Evolutionary conservation across 805 yeast species (phyloP), one percentile per base, ranked within the genome.

Genomic region (Zygosaccharomyces rouxii): DNA sequence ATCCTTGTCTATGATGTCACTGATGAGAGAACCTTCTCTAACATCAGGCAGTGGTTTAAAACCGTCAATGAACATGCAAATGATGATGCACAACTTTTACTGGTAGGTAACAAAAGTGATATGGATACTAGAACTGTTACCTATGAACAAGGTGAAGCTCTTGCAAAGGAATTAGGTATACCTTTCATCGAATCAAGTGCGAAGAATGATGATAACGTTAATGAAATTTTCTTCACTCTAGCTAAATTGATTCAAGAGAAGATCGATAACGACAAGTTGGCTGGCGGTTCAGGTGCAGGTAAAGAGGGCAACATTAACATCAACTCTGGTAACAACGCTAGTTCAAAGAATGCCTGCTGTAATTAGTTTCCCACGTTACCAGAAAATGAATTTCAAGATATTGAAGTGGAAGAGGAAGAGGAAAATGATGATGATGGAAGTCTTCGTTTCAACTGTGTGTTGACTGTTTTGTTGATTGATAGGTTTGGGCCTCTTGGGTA

Each of bases 171-270:
- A 68, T 77, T 94, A 58, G 87, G 87, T 48, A 76, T 94, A 48
- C 95, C 96, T 26, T 94, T 94, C 70, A 76, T 94, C 64, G 99
- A 94, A 74, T 95, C 98, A 26, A 83, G 94, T 71, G 99, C 99
- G 35, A 94, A 94, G 75, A 84, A 90, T 42, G 90, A 89, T 60
- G 83, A 81, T 50, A 89, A 90, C 63, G 99, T 94, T 53, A 95
- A 88, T 62, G 89, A 89, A 50, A 83, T 95, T 41, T 94, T 94
- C 73, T 84, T 86, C 71, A 86, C 89, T 59, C 78, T 94, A 62
- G 97, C 97, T 10, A 80, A 84, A 37, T 76, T 87, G 59, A 88
- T 90, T 63, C 86, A 86, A 71, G 96, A 88, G 46, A 86, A 85
- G 68, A 81, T 83, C 54, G 73, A 72, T 47, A 67, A 70, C 45